Conservation (phyloP, 192 early-diverging fungal genomes). For the Pilobolus umbonatus region DNA sequence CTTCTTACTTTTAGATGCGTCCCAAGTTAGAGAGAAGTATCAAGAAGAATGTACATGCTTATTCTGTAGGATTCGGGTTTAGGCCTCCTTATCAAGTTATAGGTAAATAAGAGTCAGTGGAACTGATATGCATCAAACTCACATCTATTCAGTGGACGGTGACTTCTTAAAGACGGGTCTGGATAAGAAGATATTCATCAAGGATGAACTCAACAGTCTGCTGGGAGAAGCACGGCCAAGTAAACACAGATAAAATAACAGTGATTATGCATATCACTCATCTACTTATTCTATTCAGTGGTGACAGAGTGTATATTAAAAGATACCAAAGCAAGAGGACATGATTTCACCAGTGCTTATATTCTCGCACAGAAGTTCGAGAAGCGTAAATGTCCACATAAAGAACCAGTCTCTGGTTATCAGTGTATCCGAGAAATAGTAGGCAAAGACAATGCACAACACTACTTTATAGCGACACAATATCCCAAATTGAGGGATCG, state of each 20-base stretch:
- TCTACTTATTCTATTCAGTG: slow-evolving; percentile 10
- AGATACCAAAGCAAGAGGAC: slow-evolving; percentile 63
- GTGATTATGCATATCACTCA: slow-evolving; percentile 3
- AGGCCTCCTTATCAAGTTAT: slow-evolving; percentile 89
- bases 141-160: slow-evolving; percentile 59
- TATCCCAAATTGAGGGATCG: slow-evolving; percentile 56
- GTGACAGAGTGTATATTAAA: slow-evolving; percentile 69
- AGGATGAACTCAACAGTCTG: slow-evolving; percentile 56
- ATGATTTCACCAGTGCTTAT: slow-evolving; percentile 55
- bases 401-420: slow-evolving; percentile 51
- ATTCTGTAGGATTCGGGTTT: slow-evolving; percentile 78
- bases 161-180: slow-evolving; percentile 73
- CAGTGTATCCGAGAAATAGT: slow-evolving; percentile 77
- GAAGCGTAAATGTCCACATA: slow-evolving; percentile 75
- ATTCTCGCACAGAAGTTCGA: slow-evolving; percentile 66
- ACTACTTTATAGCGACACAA: slow-evolving; percentile 86
- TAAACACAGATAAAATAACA: slow-evolving; percentile 27
- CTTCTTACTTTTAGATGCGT: slow-evolving; percentile 55
- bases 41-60: slow-evolving; percentile 78
- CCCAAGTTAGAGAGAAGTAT: slow-evolving; percentile 78
- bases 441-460: slow-evolving; percentile 66
- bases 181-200: slow-evolving; percentile 58
- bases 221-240: slow-evolving; percentile 66
- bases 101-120: slow-evolving; percentile 35
- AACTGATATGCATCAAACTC: not conserved